Evolutionary conservation across 2,329 filamentous ascomycete genomes (phyloP), one percentile per base, ranked within the genome.

Genomic region (Biscogniauxia mediterranea): DNA sequence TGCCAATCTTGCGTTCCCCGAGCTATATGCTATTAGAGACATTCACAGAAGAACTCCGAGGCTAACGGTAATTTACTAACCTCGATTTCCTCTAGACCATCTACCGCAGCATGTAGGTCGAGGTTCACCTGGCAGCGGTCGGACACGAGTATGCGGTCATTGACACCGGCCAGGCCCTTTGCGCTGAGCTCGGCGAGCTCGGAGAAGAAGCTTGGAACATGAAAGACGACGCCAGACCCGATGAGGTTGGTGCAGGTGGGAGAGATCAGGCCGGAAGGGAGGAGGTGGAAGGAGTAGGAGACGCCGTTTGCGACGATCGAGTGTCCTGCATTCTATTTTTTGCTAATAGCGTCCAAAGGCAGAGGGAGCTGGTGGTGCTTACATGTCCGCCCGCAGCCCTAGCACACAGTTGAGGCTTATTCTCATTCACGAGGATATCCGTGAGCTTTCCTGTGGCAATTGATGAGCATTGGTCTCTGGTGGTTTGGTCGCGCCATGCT

Each of bases 61-160:
- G 23, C 23, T 23, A 5, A 23, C 23, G 5, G 23, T 5, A 23
- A 23, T 32, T 32, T 32, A 9, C 28, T 32, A 13, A 32, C 28
- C 42, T 61, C 56, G 7, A 50, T 19, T n/a, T 59, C 59, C 38
- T 61, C 59, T 5, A 60, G 25, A 17, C 56, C 54, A 32, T 61
- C 54, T 1, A 59, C 61, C 1, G 54, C 54, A 17, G 56, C 54
- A 26, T 61, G 51, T 55, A 63, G 58, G 32, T 63, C 61, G 2
- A 63, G 55, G 32, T 61, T 57, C 15, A 63, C 52, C 21, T 63
- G 61, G 17, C 59, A 57, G 32, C 59, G 56, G 28, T 61, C 58
- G 13, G 59, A 63, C 19, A 63, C 25, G 11, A 63, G 26, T 8
- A 59, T 61, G 26, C 53, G 58, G 7, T 60, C 53, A 8, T 42